These are phyloP conservation scores for Ormosia emarginata DNA, from an alignment of 306 rosid species.

Conservation along the genomic window DNA sequence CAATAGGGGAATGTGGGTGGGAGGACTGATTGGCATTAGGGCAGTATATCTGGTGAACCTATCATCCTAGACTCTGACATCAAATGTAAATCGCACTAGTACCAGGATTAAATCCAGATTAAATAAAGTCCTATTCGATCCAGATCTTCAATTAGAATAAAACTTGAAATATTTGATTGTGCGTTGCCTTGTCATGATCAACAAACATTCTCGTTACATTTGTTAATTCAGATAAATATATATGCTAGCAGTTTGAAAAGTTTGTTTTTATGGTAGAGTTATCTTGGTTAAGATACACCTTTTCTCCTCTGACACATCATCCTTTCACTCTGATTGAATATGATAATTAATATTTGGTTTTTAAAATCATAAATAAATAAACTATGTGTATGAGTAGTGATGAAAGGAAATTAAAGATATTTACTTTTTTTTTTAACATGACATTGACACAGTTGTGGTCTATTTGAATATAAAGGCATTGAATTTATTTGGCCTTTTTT, in stretches of 20 bases:
- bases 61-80: background rate
- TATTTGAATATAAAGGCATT: background rate
- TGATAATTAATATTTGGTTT: background rate
- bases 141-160: background rate
- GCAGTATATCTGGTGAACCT: background rate
- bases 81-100: background rate
- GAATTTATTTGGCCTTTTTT: constrained; percentile 15
- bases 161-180: background rate
- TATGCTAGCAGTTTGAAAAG: background rate
- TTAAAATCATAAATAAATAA: background rate
- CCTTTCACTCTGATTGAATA: background rate
- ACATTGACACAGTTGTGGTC: background rate
- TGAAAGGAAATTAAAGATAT: background rate
- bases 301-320: background rate
- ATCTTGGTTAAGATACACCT: background rate
- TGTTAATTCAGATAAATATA: background rate
- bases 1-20: background rate
- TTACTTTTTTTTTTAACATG: background rate
- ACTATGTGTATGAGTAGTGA: background rate
- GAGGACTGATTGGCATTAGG: background rate
- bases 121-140: background rate
- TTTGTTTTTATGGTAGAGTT: background rate
- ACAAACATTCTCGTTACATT: background rate
- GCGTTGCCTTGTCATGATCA: background rate
- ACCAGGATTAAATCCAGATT: background rate